Evolutionary conservation across 371 early-diverging fungal species (phyloP).

Genomic region (Polyrhizophydium stewartii): DNA sequence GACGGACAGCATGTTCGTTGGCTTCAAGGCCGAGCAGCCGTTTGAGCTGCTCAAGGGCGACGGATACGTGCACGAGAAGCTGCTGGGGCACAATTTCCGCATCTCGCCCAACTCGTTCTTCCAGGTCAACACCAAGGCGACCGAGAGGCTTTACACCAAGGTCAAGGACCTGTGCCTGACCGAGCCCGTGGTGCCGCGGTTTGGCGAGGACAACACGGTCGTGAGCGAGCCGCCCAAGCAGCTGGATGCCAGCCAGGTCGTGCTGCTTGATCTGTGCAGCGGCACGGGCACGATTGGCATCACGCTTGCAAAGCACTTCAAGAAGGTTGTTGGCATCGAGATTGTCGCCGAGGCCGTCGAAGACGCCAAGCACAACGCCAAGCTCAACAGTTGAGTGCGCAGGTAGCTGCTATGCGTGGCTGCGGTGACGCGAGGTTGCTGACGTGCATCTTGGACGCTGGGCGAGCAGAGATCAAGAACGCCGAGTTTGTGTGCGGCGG

Average conservation of each 20-base stretch:
- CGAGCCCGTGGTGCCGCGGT: background rate
- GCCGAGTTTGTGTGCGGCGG: slow-evolving; percentile 54
- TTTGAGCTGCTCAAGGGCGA: slow-evolving; percentile 52
- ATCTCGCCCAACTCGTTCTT: slow-evolving; percentile 76
- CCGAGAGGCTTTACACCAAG: slow-evolving; percentile 60
- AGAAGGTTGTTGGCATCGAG: slow-evolving; percentile 74
- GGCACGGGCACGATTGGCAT: slow-evolving; percentile 89
- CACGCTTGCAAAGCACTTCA: slow-evolving; percentile 64
- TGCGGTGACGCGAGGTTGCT: background rate
- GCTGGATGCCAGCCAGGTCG: slow-evolving; percentile 7
- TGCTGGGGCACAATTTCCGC: slow-evolving; percentile 56
- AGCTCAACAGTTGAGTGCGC: no score
- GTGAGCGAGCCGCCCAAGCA: background rate
- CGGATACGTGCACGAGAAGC: slow-evolving; percentile 58
- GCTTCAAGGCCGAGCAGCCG: slow-evolving; percentile 48
- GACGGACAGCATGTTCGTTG: slow-evolving; percentile 54
- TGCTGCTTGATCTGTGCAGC: slow-evolving; percentile 77
- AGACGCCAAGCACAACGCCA: slow-evolving; percentile 72
- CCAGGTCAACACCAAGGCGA: slow-evolving; percentile 73
- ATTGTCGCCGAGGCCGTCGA: slow-evolving; percentile 65
- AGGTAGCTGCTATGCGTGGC: no score
- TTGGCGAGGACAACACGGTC: background rate
- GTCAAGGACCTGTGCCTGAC: slow-evolving; percentile 33
- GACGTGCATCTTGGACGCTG: no score
- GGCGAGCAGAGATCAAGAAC: slow-evolving; percentile 41